Evolutionary conservation across 805 yeast species (phyloP), one percentile per base, ranked within the genome.

Genomic region (Pichia phayaonensis): DNA sequence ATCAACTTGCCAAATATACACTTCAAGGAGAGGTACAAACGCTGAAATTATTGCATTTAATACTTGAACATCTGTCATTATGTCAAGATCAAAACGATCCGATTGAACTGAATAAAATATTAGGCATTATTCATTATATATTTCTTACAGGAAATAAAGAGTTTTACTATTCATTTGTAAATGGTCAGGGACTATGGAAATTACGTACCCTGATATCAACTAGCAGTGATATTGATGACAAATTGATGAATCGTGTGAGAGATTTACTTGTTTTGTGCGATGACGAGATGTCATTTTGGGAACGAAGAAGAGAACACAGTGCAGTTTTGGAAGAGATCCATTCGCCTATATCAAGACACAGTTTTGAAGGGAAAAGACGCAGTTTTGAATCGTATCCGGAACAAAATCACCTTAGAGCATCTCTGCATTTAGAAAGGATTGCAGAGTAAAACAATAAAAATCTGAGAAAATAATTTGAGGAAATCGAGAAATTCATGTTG

Each of bases 361-460:
- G 47, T 24, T 48, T 48, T 15, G 51, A 48, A 10, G 38, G 38
- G 11, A 16, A n/a, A 7, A 34, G 38, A 22, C 44, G 15, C 39
- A 43, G 47, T 24, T 44, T 44, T 23, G 51, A 48, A 20, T 13
- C n/a, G 12, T 15, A 8, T 13, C 7, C 16, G 13, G 34, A 34
- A 16, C 38, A 34, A n/a, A 5, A 34, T 11, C 11, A 34, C 10
- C 38, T n/a, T n/a, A 34, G 38, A 7, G 2, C 11, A 1, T 34
- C 38, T n/a, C 8, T 34, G 3, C 38, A n/a, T 34, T n/a, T 34
- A 11, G 38, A 34, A n/a, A 34, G 38, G n/a, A 34, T 34, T 34
- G 20, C 20, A 2, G 38, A 34, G n/a, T 34, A n/a, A 34, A 15
- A 15, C 10, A 15, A 11, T 3, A 7, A 13, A 13, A 29, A 29